Evolutionary conservation across 371 early-diverging fungal genomes (phyloP).

Genomic region (Batkoa obscura): DNA sequence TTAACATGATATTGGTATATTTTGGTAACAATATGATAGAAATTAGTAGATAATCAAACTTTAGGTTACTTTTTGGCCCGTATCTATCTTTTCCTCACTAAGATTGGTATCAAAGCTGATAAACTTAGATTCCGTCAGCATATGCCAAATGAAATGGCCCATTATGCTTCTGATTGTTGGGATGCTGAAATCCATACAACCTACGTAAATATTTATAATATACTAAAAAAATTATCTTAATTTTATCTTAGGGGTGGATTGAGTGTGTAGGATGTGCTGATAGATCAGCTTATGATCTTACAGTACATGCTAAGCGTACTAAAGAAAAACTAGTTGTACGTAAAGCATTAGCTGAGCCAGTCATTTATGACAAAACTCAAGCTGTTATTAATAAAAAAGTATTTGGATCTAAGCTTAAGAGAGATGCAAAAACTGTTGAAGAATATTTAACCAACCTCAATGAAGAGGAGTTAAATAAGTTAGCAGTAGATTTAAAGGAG

Average conservation of each 20-base stretch:
- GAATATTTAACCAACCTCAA: conserved; percentile 44
- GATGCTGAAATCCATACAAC: conserved; percentile 90
- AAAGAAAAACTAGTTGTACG: conserved; percentile 86
- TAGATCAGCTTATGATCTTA: conserved; percentile 95
- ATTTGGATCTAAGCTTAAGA: conserved; percentile 85
- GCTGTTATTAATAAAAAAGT: conserved; percentile 83
- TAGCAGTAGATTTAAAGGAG: conserved; percentile 29
- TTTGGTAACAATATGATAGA: conserved; percentile 12
- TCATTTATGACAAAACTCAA: conserved; percentile 50
- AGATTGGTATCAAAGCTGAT: conserved; percentile 83
- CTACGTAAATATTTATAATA: conserved; percentile 13
- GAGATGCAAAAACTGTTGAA: conserved; percentile 75
- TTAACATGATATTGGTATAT: not conserved
- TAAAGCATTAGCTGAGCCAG: conserved; percentile 72
- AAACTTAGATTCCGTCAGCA: conserved; percentile 98
- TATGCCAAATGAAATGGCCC: conserved; percentile 99
- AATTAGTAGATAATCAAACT: conserved; percentile 90
- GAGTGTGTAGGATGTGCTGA: conserved; percentile 99
- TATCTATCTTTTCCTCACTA: conserved; percentile 80
- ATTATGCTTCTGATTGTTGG: conserved; percentile 99
- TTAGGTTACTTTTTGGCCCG: conserved; percentile 98
- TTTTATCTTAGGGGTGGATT: conserved; percentile 69
- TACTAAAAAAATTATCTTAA: too few species aligned
- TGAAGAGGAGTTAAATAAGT: conserved; percentile 32
- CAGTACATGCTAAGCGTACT: conserved; percentile 80